Conservation (phyloP, 2,329 filamentous ascomycete species). For the Fusarium siculi region DNA sequence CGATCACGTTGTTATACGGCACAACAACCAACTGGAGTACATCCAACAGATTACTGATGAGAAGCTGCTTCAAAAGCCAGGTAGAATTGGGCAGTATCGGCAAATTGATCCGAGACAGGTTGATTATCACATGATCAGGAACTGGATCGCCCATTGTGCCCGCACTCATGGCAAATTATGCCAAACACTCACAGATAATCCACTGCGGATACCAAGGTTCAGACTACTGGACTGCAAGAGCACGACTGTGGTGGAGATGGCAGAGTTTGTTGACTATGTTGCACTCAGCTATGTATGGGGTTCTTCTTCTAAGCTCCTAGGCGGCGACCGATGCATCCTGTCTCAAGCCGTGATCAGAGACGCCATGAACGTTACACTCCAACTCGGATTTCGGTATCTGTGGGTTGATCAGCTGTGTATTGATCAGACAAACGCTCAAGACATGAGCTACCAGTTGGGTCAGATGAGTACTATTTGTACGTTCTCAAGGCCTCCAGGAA, state of each 20-base stretch:
- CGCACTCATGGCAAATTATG: rapidly evolving
- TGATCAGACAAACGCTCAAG: rapidly evolving
- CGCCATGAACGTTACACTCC: rapidly evolving
- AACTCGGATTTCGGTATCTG: background rate
- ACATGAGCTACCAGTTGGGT: background rate
- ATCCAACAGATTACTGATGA: background rate
- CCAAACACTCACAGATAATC: background rate
- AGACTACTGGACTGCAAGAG: background rate
- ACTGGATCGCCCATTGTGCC: rapidly evolving
- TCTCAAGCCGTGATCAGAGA: background rate
- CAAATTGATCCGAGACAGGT: rapidly evolving
- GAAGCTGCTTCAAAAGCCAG: background rate
- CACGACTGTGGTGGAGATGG: rapidly evolving
- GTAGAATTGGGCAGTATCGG: background rate
- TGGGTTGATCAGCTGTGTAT: background rate
- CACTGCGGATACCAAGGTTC: rapidly evolving
- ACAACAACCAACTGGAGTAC: background rate
- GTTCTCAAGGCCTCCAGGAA: rapidly evolving
- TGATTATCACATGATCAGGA: background rate
- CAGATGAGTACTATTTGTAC: background rate
- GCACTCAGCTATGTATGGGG: background rate
- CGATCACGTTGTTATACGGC: background rate
- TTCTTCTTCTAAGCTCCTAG: rapidly evolving
- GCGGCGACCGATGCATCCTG: rapidly evolving
- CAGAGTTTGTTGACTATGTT: background rate